Evolutionary conservation across 2,329 filamentous ascomycete genomes (phyloP), one percentile per base, ranked within the genome.

Genomic region (Claviceps spartinae): DNA sequence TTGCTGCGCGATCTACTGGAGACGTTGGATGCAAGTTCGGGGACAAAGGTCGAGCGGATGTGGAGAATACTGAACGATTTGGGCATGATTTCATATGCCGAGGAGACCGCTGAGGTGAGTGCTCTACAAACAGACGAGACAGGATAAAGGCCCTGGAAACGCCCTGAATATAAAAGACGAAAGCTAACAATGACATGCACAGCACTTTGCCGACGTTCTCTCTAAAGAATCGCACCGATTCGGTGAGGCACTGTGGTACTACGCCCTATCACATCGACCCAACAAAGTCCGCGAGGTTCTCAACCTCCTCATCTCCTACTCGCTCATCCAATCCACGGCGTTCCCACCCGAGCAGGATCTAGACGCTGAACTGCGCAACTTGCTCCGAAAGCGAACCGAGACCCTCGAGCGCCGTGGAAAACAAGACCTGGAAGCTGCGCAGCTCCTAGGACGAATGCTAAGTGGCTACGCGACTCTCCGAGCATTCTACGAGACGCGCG

Each of bases 401-500:
- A 84, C 86, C 0, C 74, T 97, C 3, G 80, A 83, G 52, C 73
- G 79, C 34, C 81, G 91, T 50, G 86, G 87, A 5, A 76, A 78
- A 26, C 77, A 84, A 50, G 91, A 96, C 60, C 71, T 85, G 36
- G 85, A 90, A 62, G 90, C 88, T 7, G 91, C 90, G 8, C 78
- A 86, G 59, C 78, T 95, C 11, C 75, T 97, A 3, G 87, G 90
- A 47, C 86, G 85, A 55, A 85, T 90, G 69, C 81, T 96, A 9
- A 93, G 87, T 64, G 91, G 91, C 22, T 97, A 97, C 62, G 91
- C 90, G 22, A 95, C 89, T 0, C 74, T 97, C 20, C 85, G 91
- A 38, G 85, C 83, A 58, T 96, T 91, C 71, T 97, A 95, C 67
- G 85, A 90, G 56, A 77, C 90, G n/a, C 81, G 91, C 48, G 91